These are phyloP conservation scores for Fraxinus sp. DNA, from an alignment of 305 asterid genomes.

Conservation along the genomic window DNA sequence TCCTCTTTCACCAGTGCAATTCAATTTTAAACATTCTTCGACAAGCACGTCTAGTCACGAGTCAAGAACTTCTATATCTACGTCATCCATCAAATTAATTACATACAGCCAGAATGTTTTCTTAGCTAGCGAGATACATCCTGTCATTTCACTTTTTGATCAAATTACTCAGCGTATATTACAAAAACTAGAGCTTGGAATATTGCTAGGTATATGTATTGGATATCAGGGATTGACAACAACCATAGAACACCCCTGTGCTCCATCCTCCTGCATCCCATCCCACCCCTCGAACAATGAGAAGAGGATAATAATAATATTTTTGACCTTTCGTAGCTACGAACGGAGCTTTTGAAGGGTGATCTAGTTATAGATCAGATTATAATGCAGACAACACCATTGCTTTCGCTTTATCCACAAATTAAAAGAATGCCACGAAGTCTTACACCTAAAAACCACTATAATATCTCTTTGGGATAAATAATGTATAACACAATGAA, in stretches of 20 bases:
- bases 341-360: not conserved
- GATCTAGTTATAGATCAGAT: not conserved
- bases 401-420: not conserved
- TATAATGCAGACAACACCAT: not conserved
- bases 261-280: not conserved
- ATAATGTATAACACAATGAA: not conserved
- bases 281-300: not conserved
- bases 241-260: not conserved
- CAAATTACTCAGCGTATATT: not conserved
- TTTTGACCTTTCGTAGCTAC: not conserved
- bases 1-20: not conserved
- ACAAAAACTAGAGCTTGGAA: not conserved
- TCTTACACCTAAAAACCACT: not conserved
- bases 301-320: not conserved
- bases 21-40: not conserved
- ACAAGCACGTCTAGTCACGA: not conserved
- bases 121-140: not conserved
- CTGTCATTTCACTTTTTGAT: not conserved
- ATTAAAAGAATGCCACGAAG: not conserved
- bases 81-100: not conserved
- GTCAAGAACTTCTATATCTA: not conserved
- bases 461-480: not conserved
- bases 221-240: not conserved
- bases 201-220: not conserved
- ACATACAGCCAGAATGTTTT: not conserved